These are phyloP conservation scores for Auricularia auricula-judae DNA, from an alignment of 768 basidiomycete genomes.

Conservation along the genomic window DNA sequence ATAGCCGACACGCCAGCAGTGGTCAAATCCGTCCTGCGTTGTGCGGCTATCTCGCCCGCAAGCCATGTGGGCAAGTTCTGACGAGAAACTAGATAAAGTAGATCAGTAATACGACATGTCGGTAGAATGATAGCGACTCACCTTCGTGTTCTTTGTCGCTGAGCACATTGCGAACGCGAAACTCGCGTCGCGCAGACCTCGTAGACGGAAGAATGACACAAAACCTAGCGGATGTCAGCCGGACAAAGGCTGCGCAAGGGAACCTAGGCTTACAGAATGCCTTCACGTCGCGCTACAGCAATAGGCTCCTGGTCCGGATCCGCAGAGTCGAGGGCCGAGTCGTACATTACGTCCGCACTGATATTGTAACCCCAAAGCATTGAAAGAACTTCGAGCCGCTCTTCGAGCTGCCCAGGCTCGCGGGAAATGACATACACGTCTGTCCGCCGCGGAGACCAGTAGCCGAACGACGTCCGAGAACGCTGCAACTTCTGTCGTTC, in stretches of 20 bases:
- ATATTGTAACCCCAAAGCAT: slow-evolving; percentile 74
- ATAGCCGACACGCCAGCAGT: slow-evolving; percentile 37
- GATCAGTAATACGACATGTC: not conserved
- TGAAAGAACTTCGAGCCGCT: slow-evolving; percentile 66
- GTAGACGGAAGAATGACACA: not conserved
- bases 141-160: slow-evolving; percentile 68
- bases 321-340: slow-evolving; percentile 53
- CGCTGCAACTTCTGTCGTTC: slow-evolving; percentile 51
- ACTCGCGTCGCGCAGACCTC: slow-evolving; percentile 36
- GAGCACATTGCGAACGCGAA: slow-evolving; percentile 76
- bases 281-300: slow-evolving; percentile 59
- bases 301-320: slow-evolving; percentile 33
- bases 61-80: slow-evolving; percentile 68
- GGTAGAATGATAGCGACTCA: slow-evolving; percentile 19
- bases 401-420: slow-evolving; percentile 61
- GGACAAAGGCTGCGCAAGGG: slow-evolving; percentile 1
- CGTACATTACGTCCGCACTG: slow-evolving; percentile 84
- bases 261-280: slow-evolving; percentile 50
- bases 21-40: slow-evolving; percentile 59
- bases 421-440: slow-evolving; percentile 81
- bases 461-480: slow-evolving; percentile 69
- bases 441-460: slow-evolving; percentile 82
- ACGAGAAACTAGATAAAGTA: slow-evolving; percentile 37
- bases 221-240: not conserved
- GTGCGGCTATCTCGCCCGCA: slow-evolving; percentile 67